Percentiles rank a stretch among this genome's conserved stretches.
phyloP scores from a whole-genome alignment of 257 asterid genomes.

The Agastache rugosa region DNA sequence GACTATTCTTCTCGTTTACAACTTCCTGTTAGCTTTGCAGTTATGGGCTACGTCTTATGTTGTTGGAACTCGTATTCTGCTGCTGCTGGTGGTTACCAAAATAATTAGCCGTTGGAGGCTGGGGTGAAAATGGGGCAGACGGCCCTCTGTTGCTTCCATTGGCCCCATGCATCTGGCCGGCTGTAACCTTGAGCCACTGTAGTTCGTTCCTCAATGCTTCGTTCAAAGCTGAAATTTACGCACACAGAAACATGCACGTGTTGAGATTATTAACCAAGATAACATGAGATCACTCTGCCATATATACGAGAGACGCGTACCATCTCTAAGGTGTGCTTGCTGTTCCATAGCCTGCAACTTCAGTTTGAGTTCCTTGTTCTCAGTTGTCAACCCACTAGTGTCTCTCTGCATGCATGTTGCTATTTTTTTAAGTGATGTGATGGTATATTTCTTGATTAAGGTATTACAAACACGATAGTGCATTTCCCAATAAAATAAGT shows the following conservation, averaged over 20 bases:
- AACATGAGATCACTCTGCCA: background rate
- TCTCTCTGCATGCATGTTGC: constrained; percentile 63
- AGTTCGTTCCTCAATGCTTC: constrained; percentile 79
- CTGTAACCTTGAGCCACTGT: constrained; percentile 80
- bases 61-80: constrained; percentile 47
- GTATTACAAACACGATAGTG: background rate
- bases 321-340: constrained; percentile 95
- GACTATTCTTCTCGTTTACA: constrained; percentile 2
- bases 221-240: constrained; percentile 62
- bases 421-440: constrained; percentile 18
- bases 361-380: constrained; percentile 90
- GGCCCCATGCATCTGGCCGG: constrained; percentile 55
- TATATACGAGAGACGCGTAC: constrained; percentile 42
- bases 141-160: constrained; percentile 62
- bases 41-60: constrained; percentile 38
- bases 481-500: background rate
- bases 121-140: constrained; percentile 51
- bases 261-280: background rate
- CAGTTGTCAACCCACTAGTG: constrained; percentile 70
- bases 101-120: constrained; percentile 45
- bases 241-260: background rate
- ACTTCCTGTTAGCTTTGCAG: background rate
- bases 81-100: constrained; percentile 56
- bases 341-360: constrained; percentile 88
- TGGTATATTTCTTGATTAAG: background rate